Percentiles rank a stretch among this genome's conserved stretches.
Conservation (phyloP, 2,329 filamentous ascomycete species). For the Alternaria brassicae region DNA sequence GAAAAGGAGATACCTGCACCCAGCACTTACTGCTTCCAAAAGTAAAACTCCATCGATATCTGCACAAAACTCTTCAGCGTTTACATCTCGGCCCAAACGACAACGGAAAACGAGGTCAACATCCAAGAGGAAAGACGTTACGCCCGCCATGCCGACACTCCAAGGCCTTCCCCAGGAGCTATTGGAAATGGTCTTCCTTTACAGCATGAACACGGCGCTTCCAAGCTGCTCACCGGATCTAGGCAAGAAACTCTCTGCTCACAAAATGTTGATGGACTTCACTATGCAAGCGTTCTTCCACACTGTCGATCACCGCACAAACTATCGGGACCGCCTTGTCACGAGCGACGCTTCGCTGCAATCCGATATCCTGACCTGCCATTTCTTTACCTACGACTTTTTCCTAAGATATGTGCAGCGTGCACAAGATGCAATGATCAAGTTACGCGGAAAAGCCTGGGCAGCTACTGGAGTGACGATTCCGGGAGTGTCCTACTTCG, state of each 20-base stretch:
- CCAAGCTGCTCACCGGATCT: slow-evolving; percentile 40
- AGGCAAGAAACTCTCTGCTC: slow-evolving; percentile 43
- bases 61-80: slow-evolving; percentile 10
- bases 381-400: slow-evolving; percentile 49
- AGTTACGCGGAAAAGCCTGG: slow-evolving; percentile 42
- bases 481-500: slow-evolving; percentile 32
- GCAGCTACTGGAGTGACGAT: slow-evolving; percentile 35
- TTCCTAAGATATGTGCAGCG: slow-evolving; percentile 43
- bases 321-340: slow-evolving; percentile 29
- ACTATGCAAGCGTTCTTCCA: slow-evolving; percentile 44
- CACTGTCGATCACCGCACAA: slow-evolving; percentile 42
- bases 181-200: slow-evolving; percentile 46
- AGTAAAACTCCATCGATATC: background rate
- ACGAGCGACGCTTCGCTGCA: slow-evolving; percentile 33
- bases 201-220: slow-evolving; percentile 47
- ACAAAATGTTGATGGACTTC: slow-evolving; percentile 37
- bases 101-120: slow-evolving; percentile 19
- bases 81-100: slow-evolving; percentile 16
- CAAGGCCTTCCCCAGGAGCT: slow-evolving; percentile 46
- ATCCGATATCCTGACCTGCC: slow-evolving; percentile 39
- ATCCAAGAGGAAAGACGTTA: slow-evolving; percentile 21
- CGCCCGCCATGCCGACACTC: slow-evolving; percentile 42
- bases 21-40: slow-evolving; percentile 4
- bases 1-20: slow-evolving; percentile 33
- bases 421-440: slow-evolving; percentile 39